Percentiles rank a stretch among this genome's conserved stretches.
phyloP scores from a whole-genome alignment of 257 asterid genomes.

The Nicotiana attenuata region DNA sequence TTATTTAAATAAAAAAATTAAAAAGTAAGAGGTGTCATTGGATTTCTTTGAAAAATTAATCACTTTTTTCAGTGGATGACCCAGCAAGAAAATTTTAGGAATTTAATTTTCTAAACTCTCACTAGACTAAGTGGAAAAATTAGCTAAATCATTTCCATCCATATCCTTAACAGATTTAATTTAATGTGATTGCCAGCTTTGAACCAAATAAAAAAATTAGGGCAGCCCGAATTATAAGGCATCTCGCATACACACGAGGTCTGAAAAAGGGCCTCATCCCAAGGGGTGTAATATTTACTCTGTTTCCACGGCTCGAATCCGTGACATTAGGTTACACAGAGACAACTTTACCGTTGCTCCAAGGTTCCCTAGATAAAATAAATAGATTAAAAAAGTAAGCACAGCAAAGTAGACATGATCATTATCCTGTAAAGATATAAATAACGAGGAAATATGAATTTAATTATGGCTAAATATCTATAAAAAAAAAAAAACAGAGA shows the following conservation, averaged over 20 bases:
- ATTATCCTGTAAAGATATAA: neutral
- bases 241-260: neutral
- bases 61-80: neutral
- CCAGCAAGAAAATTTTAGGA: neutral
- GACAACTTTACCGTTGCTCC: no score
- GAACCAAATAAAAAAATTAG: neutral
- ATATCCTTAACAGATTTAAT: neutral
- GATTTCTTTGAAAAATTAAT: neutral
- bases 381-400: neutral
- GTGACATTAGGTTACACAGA: no score
- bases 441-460: neutral
- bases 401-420: neutral
- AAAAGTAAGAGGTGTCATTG: neutral
- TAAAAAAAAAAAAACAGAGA: no score
- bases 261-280: no score
- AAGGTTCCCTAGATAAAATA: no score
- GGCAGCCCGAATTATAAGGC: accelerated
- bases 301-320: no score
- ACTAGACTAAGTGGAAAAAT: neutral
- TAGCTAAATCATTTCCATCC: neutral
- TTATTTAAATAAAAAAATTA: neutral
- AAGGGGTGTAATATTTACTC: no score
- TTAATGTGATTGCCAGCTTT: neutral
- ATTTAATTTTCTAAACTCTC: neutral
- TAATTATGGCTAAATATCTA: neutral